Base-by-base conservation (phyloP, 2,329 filamentous ascomycete genomes). In the Thelonectria olida region DNA sequence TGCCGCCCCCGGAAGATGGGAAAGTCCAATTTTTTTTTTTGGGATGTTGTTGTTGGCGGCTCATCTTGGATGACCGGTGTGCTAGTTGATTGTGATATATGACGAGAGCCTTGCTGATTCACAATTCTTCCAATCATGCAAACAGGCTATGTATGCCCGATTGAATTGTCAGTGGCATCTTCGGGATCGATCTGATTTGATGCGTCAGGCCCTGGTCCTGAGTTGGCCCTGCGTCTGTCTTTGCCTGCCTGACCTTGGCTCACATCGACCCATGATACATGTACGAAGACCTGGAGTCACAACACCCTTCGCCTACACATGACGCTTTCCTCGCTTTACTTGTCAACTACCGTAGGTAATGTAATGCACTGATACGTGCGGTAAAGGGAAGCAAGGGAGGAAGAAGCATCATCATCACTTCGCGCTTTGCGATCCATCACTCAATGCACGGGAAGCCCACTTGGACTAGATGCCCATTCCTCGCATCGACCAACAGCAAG, bases 1-100 rank as follows among this genome's bases (percentile, higher is more conserved):
- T 31, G 28, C 13, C 28, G 6, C 10, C 31, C 31, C 15, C 31
- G 8, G 5, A 15, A 34, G 31, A 15, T 34, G 31, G 12, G 31
- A 34, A 4, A 31, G 7, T 34, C 4, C 10, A 31, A 31, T 4
- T 10, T 10, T 34, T 13, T 17, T 49, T 20, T 31, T n/a, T 42
- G 13, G n/a, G n/a, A n/a, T n/a, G n/a, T n/a, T 5, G 9, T 44
- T 54, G 25, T 36, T 50, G 38, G 41, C 27, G 41, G 48, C 41
- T 31, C 49, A 28, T 41, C 56, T 41, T 54, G 45, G 47, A 44
- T 67, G 67, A 69, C 68, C 69, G 65, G 65, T 68, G 54, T 47
- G 58, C 48, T 66, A 63, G 70, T 72, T 50, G 64, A 69, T 74
- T 74, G 55, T 75, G 72, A 75, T 67, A 74, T 67, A 70, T 74